Evolutionary conservation across 129 eudicot species (phyloP).

Genomic region (Dittrichia graveolens): DNA sequence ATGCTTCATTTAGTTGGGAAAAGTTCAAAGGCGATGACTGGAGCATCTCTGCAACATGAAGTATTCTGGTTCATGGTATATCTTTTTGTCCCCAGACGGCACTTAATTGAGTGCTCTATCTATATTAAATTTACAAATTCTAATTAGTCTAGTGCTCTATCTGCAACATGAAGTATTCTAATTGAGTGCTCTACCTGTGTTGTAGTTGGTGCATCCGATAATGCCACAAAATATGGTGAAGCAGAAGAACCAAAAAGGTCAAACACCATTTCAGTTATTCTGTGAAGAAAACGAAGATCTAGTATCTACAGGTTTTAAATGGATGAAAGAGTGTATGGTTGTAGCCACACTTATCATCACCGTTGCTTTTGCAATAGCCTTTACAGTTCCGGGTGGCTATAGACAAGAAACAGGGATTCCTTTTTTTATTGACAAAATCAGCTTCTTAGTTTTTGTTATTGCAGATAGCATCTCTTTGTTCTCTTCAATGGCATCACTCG

Average conservation of each 20-base stretch:
- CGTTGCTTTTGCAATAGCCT: slow-evolving; percentile 27
- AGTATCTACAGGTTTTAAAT: neutral
- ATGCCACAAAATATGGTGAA: neutral
- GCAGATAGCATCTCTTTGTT: slow-evolving; percentile 30
- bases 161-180: too few relatives aligned
- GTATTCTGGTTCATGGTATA: slow-evolving; percentile 45
- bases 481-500: slow-evolving; percentile 19
- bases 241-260: slow-evolving; percentile 16
- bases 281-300: slow-evolving; percentile 11
- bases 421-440: neutral
- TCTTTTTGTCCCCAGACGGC: neutral
- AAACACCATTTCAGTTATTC: slow-evolving; percentile 29
- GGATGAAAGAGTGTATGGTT: slow-evolving; percentile 32
- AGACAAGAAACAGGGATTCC: slow-evolving; percentile 19
- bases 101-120: too few relatives aligned
- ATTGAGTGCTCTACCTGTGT: too few relatives aligned
- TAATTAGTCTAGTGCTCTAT: too few relatives aligned
- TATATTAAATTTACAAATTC: too few relatives aligned
- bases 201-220: slow-evolving; percentile 6
- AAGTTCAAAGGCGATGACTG: slow-evolving; percentile 30
- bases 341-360: slow-evolving; percentile 25
- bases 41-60: slow-evolving; percentile 44
- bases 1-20: slow-evolving; percentile 45
- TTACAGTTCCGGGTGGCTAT: slow-evolving; percentile 37
- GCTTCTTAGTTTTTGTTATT: slow-evolving; percentile 25